Base-by-base conservation (phyloP, 73 alveolate species). In the Diophrys sp. region DNA sequence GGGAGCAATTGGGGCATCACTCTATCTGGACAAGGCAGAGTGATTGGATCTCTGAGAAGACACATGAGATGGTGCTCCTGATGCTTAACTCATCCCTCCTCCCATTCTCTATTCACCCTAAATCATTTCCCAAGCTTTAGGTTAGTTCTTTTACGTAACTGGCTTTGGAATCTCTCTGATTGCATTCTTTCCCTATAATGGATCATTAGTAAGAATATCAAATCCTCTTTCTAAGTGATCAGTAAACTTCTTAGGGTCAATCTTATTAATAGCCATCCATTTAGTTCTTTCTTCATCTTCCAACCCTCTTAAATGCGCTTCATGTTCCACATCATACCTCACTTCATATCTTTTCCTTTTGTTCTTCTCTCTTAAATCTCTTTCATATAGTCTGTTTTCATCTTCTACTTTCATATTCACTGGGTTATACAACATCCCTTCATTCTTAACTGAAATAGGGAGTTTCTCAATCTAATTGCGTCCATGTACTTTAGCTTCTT, bases 381-480 rank as follows among this genome's bases (percentile, higher is more conserved):
- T 90, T 74, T 86, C 95, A 76, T 84, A 86, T 34, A 88, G 86
- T 55, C 93, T 85, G 29, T 92, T 29, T 62, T 75, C 83, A 73
- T 95, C 98, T n/a, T 91, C 97, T 1, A 90, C 85, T 74, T 90
- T 78, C 85, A 89, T 82, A 55, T 88, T 88, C 27, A 95, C 83
- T 28, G 97, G 96, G 78, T 95, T 88, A 80, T 90, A 95, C 30
- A 95, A 75, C 75, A 91, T 91, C 33, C 99, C 95, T 73, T 88
- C 94, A 33, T 81, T 79, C 31, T 67, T 55, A 44, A 30, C 53
- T 34, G 66, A 75, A 14, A 80, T 82, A n/a, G 99, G 99, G 72
- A 95, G 84, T 66, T 89, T 90, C 73, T 89, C 86, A 14, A 87
- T 83, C 86, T 92, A 74, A 77, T 93, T 96, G 69, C 79, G 85